Evolutionary conservation across 2,329 filamentous ascomycete genomes (phyloP), one percentile per base, ranked within the genome.

Genomic region (Xylaria sp.): DNA sequence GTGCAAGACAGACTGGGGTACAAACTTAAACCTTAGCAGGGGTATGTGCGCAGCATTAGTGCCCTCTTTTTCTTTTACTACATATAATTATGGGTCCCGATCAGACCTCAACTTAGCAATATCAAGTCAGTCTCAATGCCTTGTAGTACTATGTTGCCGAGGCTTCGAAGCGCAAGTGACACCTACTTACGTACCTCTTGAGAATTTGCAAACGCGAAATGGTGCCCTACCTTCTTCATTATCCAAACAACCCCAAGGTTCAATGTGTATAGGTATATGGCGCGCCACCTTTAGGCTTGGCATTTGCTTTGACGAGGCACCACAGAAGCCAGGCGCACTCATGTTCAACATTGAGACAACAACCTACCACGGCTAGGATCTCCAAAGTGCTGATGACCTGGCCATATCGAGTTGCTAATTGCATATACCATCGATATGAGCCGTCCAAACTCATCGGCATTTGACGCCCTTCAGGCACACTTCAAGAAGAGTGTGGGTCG

Each of bases 401-500:
- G 46, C 15, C 9, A 20, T 13, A 34, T 41, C 20, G 18, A 15
- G 41, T 44, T 44, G 13, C 13, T 18, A 44, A 44, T 44, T 15
- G 12, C 18, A 44, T 46, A 18, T 18, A 18, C 66, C 65, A 23
- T 67, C 66, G 70, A 56, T 41, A 76, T 77, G 76, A 73, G 65
- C 23, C 51, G 57, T 44, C 73, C 74, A 52, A 71, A 58, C 28
- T 76, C 75, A 18, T 74, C 76, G 6, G 67, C 74, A 18, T 72
- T 75, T 34, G 70, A 73, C 25, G 76, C 73, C 58, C 63, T 76
- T 39, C 76, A 77, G 69, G 76, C 72, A 46, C 76, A 76, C 55
- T 77, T 74, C 50, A 70, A 46, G 37, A 51, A 18, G 34, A n/a
- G 59, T 34, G 15, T 59, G 23, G 28, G 28, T 15, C 58, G 39